Base-by-base conservation (phyloP, 164 flowering plant genomes). In the Malania oleifera region DNA sequence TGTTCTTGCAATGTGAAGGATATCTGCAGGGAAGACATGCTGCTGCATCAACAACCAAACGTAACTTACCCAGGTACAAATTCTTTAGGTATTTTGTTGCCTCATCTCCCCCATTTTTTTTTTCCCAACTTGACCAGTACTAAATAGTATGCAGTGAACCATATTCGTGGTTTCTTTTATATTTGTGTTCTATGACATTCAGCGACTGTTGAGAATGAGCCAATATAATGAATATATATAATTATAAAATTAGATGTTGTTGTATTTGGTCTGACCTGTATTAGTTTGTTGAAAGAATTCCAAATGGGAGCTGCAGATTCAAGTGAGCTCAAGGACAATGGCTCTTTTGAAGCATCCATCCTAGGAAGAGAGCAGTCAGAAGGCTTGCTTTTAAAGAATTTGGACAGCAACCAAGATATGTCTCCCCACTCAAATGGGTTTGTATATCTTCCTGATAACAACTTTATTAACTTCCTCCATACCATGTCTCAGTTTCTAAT, bases 21-120 rank as follows among this genome's bases (percentile, higher is more conserved):
- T 34, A 60, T 68, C 12, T 59, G 67, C 66, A 55, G 76, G 60
- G 72, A 71, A 54, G 71, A 50, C 18, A 11, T 46, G 24, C 18
- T 72, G 55, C 62, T 56, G 27, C 65, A 62, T 49, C 73, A 71
- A 23, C 75, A 56, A 46, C 52, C 61, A 46, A 65, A 65, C 59
- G 52, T 41, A 5, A 58, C 23, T 39, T 73, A 59, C 31, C 58
- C 73, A 28, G 51, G 64, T 26, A 56, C 52, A 53, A 69, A 59
- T 53, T 41, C 71, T 20, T 56, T 77, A 71, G 84, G 84, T 75
- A n/a, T n/a, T n/a, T n/a, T n/a, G n/a, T n/a, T n/a, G 62, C 34
- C 67, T 53, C 61, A 29, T 48, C 44, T 39, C 53, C 49, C n/a
- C 10, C 34, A 56, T 40, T 9, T 43, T 41, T 20, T 40, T 3